Evolutionary conservation across 1,284 basidiomycete genomes (phyloP), one percentile per base, ranked within the genome.

Genomic region (Heterobasidion annosum): DNA sequence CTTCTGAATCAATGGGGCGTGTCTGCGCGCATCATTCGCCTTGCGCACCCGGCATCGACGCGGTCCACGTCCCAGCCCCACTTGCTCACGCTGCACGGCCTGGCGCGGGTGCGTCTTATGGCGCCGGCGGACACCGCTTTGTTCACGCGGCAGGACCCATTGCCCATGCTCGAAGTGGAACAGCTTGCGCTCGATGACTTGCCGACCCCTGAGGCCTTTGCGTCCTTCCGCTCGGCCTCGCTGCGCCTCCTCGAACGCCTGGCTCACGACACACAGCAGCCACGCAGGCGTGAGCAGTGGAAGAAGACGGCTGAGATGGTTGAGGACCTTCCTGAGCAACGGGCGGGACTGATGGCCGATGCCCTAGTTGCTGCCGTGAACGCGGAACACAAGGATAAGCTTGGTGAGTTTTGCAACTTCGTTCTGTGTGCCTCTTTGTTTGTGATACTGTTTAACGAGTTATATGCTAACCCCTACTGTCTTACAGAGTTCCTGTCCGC

Each of bases 321-420:
- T 12, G 84, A 87, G 57, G 85, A 87, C 37, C 75, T 83, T 9
- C 73, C 80, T 0, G 76, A 79, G 57, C 73, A 78, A 8, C 71
- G 80, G 32, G 78, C 82, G 0, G 75, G 79, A 8, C 85, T 82
- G 79, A 81, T 89, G 74, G 85, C 85, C 0, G 88, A 91, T 62
- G 78, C 88, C 8, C 74, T 91, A 43, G 74, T 89, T 18, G 75
- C 81, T 7, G 79, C 75, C 19, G 70, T 88, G 40, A 79, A 79
- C 50, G 75, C 75, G 3, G 84, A 85, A 55, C 85, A 85, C 61
- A 68, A 69, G 3, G 88, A 91, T 64, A 85, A 82, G 65, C 73
- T 90, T 7, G 81, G 87, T 88, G 60, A 62, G 81, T 70, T 43
- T 33, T 56, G 34, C 54, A 48, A 50, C n/a, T 32, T 16, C 8